phyloP scores from a whole-genome alignment of 2,329 filamentous ascomycete species.

The Monilinia fructigena region DNA sequence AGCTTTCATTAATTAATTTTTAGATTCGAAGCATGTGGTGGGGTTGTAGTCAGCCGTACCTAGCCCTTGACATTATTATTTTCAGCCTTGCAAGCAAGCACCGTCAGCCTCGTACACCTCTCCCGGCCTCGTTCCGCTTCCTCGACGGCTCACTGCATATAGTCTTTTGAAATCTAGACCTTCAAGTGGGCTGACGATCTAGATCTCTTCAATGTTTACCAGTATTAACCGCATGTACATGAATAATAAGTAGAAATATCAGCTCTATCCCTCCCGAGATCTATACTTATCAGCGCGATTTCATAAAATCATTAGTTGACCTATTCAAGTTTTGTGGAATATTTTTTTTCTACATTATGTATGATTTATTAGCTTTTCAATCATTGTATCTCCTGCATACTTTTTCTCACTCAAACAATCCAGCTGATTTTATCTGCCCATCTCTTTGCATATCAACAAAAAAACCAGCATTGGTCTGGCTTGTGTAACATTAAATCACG shows the following conservation, averaged over 20 bases:
- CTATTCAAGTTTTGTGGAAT: not conserved
- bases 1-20: constrained; percentile 2
- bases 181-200: constrained; percentile 20
- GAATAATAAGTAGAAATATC: not conserved
- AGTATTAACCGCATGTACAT: not conserved
- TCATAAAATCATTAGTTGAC: no score
- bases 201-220: not conserved
- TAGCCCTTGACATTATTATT: not conserved
- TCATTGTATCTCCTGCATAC: not conserved
- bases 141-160: constrained; percentile 15
- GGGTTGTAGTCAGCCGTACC: constrained; percentile 1
- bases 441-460: not conserved
- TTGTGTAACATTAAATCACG: not conserved
- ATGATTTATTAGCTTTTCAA: not conserved
- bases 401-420: not conserved
- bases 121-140: not conserved
- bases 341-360: not conserved
- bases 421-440: not conserved
- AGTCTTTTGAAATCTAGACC: constrained; percentile 19
- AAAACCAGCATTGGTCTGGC: not conserved
- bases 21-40: not conserved
- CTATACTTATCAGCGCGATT: not conserved
- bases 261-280: not conserved
- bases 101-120: not conserved
- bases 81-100: not conserved